Percentiles rank a stretch among this genome's conserved stretches.
Conservation (phyloP, 2,329 filamentous ascomycete species). For the Penicillium digitatum region DNA sequence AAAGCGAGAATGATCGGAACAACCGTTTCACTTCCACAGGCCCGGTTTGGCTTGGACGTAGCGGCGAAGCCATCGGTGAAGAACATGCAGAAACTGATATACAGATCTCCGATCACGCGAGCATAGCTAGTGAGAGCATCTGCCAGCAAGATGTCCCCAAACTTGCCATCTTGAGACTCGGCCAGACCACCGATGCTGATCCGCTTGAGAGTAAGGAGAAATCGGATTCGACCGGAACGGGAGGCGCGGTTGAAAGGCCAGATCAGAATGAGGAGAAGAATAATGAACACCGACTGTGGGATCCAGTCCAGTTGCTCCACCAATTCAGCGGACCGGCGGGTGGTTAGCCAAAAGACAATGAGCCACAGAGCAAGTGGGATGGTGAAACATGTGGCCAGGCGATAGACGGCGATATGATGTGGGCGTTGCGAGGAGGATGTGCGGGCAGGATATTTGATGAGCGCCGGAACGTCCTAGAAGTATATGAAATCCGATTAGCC, state of each 20-base stretch:
- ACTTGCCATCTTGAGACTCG: constrained; percentile 82
- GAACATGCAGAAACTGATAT: constrained; percentile 89
- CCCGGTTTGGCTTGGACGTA: constrained; percentile 74
- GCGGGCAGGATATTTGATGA: constrained; percentile 81
- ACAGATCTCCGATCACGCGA: constrained; percentile 85
- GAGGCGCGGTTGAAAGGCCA: constrained; percentile 67
- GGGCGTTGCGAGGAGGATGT: constrained; percentile 65
- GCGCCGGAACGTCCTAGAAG: constrained; percentile 67
- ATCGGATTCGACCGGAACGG: constrained; percentile 66
- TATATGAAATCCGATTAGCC: constrained; percentile 16
- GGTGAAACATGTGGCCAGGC: constrained; percentile 73
- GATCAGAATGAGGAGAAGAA: constrained; percentile 67
- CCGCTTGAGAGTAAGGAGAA: constrained; percentile 70
- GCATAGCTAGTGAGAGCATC: constrained; percentile 94
- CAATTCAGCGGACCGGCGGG: constrained; percentile 63
- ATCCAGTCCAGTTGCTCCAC: constrained; percentile 79
- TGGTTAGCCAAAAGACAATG: constrained; percentile 76
- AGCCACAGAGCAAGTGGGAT: constrained; percentile 68
- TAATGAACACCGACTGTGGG: constrained; percentile 75
- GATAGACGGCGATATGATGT: constrained; percentile 80
- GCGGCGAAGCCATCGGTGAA: constrained; percentile 66
- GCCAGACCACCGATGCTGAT: constrained; percentile 82
- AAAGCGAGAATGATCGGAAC: constrained; percentile 81
- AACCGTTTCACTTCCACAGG: constrained; percentile 71
- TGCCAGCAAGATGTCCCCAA: constrained; percentile 87